Evolutionary conservation across 192 early-diverging fungal genomes (phyloP), one percentile per base, ranked within the genome.

Genomic region (Powellomyces hirtus): DNA sequence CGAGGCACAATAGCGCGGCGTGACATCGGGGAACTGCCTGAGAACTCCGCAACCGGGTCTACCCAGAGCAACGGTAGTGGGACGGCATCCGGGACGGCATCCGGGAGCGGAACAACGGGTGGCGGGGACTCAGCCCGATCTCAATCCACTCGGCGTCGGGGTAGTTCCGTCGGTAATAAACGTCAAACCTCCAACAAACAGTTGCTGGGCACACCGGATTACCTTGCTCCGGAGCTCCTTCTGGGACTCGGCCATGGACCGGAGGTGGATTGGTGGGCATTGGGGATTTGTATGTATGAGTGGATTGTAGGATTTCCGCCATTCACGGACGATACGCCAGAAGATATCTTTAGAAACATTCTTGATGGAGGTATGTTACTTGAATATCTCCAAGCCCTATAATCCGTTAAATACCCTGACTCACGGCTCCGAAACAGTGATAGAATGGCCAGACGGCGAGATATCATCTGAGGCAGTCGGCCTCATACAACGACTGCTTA

Each of bases 211-310:
- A 96, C 96, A 0, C 96, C 96, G 0, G 96, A 98, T 70, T 97
- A 95, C 38, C 66, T 98, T 51, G 95, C 95, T 0, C 96, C 95
- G 3, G 96, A 98, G 73, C 79, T 98, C 22, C 79, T 96, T 38
- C 84, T 94, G 8, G 93, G 94, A 5, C 86, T 91, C 13, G 90
- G 89, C 18, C 91, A 97, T 68, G 89, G 86, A 8, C 81, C 86
- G 2, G 88, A 88, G 1, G 96, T 97, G 8, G 96, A 98, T 66
- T 98, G 93, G 94, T 98, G 96, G 96, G 86, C 93, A 0, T 72
- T 97, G 16, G 96, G 96, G 27, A 88, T 97, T 31, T 92, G 93
- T 51, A 64, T 95, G 30, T 98, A 90, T 74, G 95, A 98, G 75
- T 93, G 92, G 77, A 66, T 96, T 44, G 81, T 84, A 13, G 94